Percentiles rank a stretch among this genome's conserved stretches.
phyloP scores from a whole-genome alignment of 2,329 filamentous ascomycete species.

The Phaeosphaeria sp. region DNA sequence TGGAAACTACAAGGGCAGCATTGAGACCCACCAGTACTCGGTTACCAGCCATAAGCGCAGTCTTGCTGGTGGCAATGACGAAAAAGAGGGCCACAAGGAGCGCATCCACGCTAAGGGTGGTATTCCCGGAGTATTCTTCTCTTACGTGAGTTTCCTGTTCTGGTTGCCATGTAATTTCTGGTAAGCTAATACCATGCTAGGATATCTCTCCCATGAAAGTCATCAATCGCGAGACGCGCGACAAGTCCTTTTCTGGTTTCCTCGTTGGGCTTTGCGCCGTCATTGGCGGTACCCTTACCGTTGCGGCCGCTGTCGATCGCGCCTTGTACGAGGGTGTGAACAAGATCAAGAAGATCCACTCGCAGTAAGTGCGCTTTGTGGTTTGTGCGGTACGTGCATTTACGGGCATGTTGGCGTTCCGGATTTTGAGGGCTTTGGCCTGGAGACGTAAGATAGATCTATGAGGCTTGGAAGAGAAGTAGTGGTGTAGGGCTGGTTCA shows the following conservation, averaged over 20 bases:
- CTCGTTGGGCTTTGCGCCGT: constrained; percentile 93
- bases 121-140: constrained; percentile 98
- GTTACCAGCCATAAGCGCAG: constrained; percentile 96
- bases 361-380: constrained; percentile 50
- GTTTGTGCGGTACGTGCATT: constrained; percentile 1
- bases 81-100: constrained; percentile 89
- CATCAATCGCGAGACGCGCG: constrained; percentile 89
- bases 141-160: constrained; percentile 73
- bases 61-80: constrained; percentile 81
- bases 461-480: not conserved
- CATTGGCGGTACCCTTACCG: constrained; percentile 92
- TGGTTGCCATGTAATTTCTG: not conserved
- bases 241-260: constrained; percentile 91
- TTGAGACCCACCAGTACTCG: constrained; percentile 98
- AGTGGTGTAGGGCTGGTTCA: constrained; percentile 3
- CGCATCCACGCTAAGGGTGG: constrained; percentile 87
- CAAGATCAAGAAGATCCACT: constrained; percentile 85
- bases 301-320: constrained; percentile 91
- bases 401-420: constrained; percentile 6
- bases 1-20: constrained; percentile 75
- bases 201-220: constrained; percentile 99
- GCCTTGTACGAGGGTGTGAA: constrained; percentile 87
- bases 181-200: constrained; percentile 54
- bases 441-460: constrained; percentile 1
- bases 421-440: not conserved